Evolutionary conservation across 1,139 yeast species (phyloP).

Genomic region (Kurtzmaniella quercitrusa): DNA sequence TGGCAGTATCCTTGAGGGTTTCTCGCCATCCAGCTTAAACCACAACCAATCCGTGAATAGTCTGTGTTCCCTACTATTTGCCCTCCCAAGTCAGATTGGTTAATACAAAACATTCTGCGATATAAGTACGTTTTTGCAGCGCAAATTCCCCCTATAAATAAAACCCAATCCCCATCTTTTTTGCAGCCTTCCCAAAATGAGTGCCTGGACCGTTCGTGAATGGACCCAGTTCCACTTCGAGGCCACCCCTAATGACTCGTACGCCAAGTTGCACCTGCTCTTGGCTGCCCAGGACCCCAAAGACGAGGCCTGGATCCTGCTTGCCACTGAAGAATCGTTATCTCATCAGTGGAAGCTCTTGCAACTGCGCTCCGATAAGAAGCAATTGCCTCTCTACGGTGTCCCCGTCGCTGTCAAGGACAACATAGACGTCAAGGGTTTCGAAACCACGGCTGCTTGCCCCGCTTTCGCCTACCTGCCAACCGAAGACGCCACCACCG

Average conservation of each 20-base stretch:
- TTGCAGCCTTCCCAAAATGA: conserved; percentile 10
- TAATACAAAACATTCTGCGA: too few species aligned
- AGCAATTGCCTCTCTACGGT: conserved; percentile 65
- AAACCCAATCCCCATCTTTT: background rate
- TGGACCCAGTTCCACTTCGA: conserved; percentile 69
- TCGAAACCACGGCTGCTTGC: conserved; percentile 92
- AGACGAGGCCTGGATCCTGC: conserved; percentile 90
- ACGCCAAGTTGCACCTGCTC: conserved; percentile 42
- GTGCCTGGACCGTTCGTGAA: conserved; percentile 45
- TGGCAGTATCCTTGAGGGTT: background rate
- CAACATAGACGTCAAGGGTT: conserved; percentile 81
- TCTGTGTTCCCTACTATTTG: too few species aligned
- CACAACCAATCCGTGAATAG: too few species aligned
- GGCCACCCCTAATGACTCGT: conserved; percentile 62
- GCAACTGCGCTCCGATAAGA: conserved; percentile 55
- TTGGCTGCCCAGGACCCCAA: conserved; percentile 41
- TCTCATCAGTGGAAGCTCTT: conserved; percentile 75
- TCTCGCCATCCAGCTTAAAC: background rate
- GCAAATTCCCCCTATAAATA: too few species aligned
- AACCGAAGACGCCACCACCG: conserved; percentile 67
- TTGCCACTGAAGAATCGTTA: conserved; percentile 58
- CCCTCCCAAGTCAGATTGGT: too few species aligned
- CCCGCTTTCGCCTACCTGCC: conserved; percentile 75
- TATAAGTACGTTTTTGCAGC: too few species aligned
- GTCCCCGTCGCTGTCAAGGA: conserved; percentile 95